Evolutionary conservation across 2,329 filamentous ascomycete genomes (phyloP).

Genomic region (Colletotrichum simmondsii): DNA sequence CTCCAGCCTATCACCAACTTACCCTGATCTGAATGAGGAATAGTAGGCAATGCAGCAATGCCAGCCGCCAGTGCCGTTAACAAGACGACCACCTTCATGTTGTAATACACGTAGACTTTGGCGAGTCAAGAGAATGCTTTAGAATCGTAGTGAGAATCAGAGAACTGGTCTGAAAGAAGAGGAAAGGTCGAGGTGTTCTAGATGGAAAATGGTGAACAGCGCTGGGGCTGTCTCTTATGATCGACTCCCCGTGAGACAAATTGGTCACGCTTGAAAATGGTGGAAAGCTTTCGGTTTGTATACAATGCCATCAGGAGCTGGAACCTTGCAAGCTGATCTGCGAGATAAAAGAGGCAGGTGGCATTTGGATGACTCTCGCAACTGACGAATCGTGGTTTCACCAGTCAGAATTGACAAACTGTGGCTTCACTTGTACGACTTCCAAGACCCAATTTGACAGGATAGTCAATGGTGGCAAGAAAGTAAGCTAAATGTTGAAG

Average conservation of each 20-base stretch:
- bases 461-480: too few relatives aligned
- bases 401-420: neutral
- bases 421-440: neutral
- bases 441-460: neutral
- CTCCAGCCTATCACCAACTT: neutral
- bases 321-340: conserved; percentile 1
- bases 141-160: neutral
- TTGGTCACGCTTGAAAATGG: too few relatives aligned
- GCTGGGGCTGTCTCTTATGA: neutral
- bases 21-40: conserved; percentile 12
- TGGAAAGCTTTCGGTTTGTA: neutral
- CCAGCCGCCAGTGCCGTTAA: conserved; percentile 15
- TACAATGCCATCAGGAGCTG: neutral
- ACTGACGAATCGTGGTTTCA: neutral
- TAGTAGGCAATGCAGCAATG: conserved; percentile 7
- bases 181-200: neutral
- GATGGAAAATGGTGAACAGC: too few relatives aligned
- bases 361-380: neutral
- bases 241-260: neutral
- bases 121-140: neutral
- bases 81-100: conserved; percentile 19
- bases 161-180: neutral
- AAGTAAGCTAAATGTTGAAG: neutral
- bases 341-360: conserved; percentile 26
- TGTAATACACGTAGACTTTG: neutral